Conservation (phyloP, 2,329 filamentous ascomycete species). For the Seiridium unicorne region DNA sequence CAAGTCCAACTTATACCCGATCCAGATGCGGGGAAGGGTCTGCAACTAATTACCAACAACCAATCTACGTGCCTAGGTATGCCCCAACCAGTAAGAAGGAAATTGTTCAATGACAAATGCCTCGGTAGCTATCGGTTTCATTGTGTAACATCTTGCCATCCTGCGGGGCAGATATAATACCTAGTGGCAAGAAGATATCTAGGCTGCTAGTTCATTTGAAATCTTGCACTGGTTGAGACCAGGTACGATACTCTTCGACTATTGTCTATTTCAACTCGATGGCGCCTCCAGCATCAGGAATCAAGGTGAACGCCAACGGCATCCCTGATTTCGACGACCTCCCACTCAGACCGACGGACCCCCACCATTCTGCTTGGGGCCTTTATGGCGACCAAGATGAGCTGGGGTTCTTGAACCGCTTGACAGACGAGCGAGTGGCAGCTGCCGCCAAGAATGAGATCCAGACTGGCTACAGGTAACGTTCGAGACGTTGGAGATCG, state of each 20-base stretch:
- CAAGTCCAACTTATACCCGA: neutral
- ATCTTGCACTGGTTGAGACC: no score
- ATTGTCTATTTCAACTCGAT: conserved; percentile 8
- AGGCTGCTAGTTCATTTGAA: no score
- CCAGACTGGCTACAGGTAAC: conserved; percentile 47
- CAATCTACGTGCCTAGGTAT: no score
- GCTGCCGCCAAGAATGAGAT: conserved; percentile 51
- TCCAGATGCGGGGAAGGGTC: neutral
- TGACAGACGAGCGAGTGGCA: conserved; percentile 53
- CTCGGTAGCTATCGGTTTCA: no score
- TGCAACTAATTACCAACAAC: neutral
- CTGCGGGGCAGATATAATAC: no score
- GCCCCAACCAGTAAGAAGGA: no score
- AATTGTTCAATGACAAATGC: no score
- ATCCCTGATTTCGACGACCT: conserved; percentile 47
- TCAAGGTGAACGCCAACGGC: conserved; percentile 36
- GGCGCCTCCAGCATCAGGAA: conserved; percentile 22
- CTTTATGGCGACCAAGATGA: conserved; percentile 56
- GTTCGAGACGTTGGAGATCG: neutral
- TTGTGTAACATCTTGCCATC: no score
- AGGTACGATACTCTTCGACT: no score
- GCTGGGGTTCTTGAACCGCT: conserved; percentile 59
- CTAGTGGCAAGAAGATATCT: no score
- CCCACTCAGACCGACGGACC: conserved; percentile 44
- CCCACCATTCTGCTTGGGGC: conserved; percentile 42